Evolutionary conservation across 208 protist species (phyloP).

Genomic region (Trypanosoma theileri): DNA sequence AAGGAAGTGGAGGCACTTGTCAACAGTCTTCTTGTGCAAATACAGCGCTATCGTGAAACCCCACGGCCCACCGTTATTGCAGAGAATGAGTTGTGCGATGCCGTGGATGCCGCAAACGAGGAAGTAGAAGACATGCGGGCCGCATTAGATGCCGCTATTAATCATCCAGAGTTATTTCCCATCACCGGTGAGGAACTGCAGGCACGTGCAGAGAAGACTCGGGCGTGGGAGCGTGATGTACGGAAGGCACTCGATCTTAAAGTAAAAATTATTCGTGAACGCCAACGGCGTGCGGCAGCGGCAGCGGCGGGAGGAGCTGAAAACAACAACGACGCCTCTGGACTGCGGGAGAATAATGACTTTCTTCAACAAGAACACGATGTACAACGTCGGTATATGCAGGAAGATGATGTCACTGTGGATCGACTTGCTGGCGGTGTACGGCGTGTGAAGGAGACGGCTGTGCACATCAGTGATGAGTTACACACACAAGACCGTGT

Average conservation of each 20-base stretch:
- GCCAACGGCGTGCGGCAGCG: constrained; percentile 39
- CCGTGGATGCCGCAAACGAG: constrained; percentile 60
- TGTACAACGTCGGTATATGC: constrained; percentile 54
- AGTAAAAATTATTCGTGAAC: constrained; percentile 44
- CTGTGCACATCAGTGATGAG: constrained; percentile 73
- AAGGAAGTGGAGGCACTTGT: constrained; percentile 72
- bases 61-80: constrained; percentile 58
- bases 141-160: constrained; percentile 70
- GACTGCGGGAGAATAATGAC: constrained; percentile 51
- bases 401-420: constrained; percentile 67
- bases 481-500: constrained; percentile 82
- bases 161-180: constrained; percentile 77
- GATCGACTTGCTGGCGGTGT: constrained; percentile 71
- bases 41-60: constrained; percentile 52
- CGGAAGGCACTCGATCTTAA: constrained; percentile 58
- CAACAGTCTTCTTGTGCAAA: constrained; percentile 54
- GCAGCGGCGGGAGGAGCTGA: constrained; percentile 24
- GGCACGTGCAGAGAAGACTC: constrained; percentile 57
- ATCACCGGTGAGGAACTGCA: constrained; percentile 77
- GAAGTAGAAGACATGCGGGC: constrained; percentile 79
- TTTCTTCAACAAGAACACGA: constrained; percentile 75
- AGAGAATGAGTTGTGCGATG: constrained; percentile 69
- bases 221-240: constrained; percentile 74
- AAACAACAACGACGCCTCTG: constrained; percentile 11
- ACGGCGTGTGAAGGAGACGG: constrained; percentile 66